phyloP scores from a whole-genome alignment of 1,284 basidiomycete genomes.

The Volvariella volvacea region DNA sequence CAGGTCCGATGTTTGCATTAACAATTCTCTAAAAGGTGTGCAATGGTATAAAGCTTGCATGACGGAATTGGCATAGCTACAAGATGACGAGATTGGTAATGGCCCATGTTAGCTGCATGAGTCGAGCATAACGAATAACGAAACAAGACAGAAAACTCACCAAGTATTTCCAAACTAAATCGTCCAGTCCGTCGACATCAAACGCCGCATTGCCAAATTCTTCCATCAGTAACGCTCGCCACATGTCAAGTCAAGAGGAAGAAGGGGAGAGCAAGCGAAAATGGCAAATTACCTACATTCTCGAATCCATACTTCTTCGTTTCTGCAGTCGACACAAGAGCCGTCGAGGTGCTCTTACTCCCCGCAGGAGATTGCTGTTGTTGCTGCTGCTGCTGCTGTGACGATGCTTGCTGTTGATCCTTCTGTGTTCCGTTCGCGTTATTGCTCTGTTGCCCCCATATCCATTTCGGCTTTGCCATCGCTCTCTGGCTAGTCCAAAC shows the following conservation, averaged over 20 bases:
- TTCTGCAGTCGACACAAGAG: conserved; percentile 46
- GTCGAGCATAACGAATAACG: background rate
- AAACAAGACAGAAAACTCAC: conserved; percentile 29
- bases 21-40: conserved; percentile 39
- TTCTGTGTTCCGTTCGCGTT: too few species aligned
- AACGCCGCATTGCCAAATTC: background rate
- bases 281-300: conserved; percentile 60
- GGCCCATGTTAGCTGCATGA: background rate
- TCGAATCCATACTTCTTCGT: conserved; percentile 86
- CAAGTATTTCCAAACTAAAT: conserved; percentile 80
- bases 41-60: conserved; percentile 87
- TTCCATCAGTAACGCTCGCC: too few species aligned
- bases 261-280: conserved; percentile 1
- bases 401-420: too few species aligned
- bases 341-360: conserved; percentile 19
- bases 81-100: conserved; percentile 6
- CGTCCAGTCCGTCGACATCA: conserved; percentile 2
- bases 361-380: conserved; percentile 4
- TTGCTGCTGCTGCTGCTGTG: conserved; percentile 3
- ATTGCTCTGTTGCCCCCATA: conserved; percentile 12
- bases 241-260: conserved; percentile 6
- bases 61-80: conserved; percentile 95
- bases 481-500: conserved; percentile 10
- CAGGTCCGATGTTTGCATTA: conserved; percentile 34
- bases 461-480: conserved; percentile 42